These are phyloP conservation scores for Arabidopsis hybrid DNA, from an alignment of 441 rosid genomes.

Conservation along the genomic window DNA sequence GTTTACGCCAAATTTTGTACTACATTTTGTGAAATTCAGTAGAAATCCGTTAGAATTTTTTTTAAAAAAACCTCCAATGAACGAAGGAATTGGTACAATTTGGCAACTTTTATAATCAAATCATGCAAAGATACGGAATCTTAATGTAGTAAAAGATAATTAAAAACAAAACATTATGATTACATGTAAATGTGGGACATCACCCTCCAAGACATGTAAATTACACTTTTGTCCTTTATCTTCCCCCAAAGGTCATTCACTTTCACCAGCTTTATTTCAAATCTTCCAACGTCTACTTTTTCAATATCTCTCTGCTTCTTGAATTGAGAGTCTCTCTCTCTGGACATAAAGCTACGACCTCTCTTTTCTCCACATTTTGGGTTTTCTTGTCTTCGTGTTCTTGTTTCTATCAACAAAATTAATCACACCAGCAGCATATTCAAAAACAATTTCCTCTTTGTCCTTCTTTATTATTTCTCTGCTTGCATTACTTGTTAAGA, in stretches of 20 bases:
- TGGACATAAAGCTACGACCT: slow-evolving; percentile 33
- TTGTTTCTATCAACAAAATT: slow-evolving; percentile 25
- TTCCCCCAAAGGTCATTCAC: not conserved
- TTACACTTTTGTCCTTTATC: slow-evolving; percentile 46
- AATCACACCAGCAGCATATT: not conserved
- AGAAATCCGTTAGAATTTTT: too few species aligned
- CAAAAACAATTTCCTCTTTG: not conserved
- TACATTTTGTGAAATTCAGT: too few species aligned
- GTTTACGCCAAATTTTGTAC: too few species aligned
- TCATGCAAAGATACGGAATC: not conserved
- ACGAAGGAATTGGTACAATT: not conserved
- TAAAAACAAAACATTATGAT: slow-evolving; percentile 24
- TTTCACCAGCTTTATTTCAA: slow-evolving; percentile 58
- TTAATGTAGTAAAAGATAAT: not conserved
- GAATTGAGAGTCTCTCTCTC: slow-evolving; percentile 30
- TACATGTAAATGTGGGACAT: not conserved
- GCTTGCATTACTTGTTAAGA: not conserved
- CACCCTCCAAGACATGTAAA: too few species aligned
- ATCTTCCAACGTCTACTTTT: slow-evolving; percentile 40
- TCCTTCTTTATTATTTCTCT: not conserved
- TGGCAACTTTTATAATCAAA: not conserved
- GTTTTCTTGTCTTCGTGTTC: slow-evolving; percentile 32
- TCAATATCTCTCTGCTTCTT: slow-evolving; percentile 6
- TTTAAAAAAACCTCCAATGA: too few species aligned
- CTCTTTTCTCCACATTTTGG: slow-evolving; percentile 37